A percentile compares a stretch with the other conserved stretches of the same genome.
Conservation (phyloP, 2,329 filamentous ascomycete species). For the Fusarium sp. region DNA sequence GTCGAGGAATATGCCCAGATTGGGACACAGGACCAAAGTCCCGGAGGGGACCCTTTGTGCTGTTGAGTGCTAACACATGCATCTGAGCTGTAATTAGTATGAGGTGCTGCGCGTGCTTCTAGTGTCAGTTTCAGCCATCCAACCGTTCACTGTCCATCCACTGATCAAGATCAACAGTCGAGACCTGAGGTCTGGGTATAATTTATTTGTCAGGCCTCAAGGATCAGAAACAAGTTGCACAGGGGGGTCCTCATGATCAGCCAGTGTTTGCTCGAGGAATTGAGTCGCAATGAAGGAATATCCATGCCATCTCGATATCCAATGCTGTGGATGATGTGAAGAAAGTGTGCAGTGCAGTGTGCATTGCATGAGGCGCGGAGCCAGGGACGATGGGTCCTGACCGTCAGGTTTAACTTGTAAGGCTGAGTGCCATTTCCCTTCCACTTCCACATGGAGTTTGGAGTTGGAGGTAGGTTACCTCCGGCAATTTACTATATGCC, state of each 20-base stretch:
- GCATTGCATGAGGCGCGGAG: conserved; percentile 21
- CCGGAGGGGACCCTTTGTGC: conserved; percentile 34
- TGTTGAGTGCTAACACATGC: conserved; percentile 29
- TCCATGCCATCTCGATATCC: background rate
- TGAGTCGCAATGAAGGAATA: conserved; percentile 10
- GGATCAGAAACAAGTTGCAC: background rate
- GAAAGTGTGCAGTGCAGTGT: conserved; percentile 21
- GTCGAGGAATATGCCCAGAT: conserved; percentile 45
- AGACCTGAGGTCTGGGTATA: conserved; percentile 4
- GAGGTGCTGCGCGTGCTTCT: conserved; percentile 3
- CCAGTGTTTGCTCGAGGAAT: conserved; percentile 11
- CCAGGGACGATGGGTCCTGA: conserved; percentile 32
- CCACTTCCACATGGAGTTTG: background rate
- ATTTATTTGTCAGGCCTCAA: conserved; percentile 16
- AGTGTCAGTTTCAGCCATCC: conserved; percentile 34
- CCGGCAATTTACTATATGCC: conserved; percentile 24
- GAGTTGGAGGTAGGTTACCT: conserved; percentile 5
- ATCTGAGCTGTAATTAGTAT: conserved; percentile 4
- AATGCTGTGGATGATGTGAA: conserved; percentile 15
- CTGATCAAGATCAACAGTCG: conserved; percentile 2
- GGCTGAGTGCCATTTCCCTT: conserved; percentile 14
- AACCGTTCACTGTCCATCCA: background rate
- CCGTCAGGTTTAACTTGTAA: conserved; percentile 39
- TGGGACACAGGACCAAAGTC: conserved; percentile 39
- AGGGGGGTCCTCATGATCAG: background rate